Base-by-base conservation (phyloP, 2,329 filamentous ascomycete species). In the Penicillium griseofulvum region DNA sequence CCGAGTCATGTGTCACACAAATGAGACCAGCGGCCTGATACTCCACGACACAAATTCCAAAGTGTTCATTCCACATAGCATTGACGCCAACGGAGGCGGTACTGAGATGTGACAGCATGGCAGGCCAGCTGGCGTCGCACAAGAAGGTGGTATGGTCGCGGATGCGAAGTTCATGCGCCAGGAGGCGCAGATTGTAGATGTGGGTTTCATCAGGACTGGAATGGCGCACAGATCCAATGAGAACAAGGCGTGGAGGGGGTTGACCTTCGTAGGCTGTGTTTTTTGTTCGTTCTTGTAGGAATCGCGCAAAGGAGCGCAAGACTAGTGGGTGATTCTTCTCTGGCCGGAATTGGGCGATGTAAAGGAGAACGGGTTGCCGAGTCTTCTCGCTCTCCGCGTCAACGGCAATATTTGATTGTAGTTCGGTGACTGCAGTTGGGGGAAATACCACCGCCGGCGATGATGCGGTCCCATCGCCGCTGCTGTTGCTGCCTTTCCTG, bases 1-100 rank as follows among this genome's bases (percentile, higher is more conserved):
- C 94, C 48, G 89, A 94, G 73, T 97, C 81, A 67, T 99, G 94
- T 9, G 97, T 94, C 0, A 99, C 92, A 5, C 88, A 87, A 54
- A 99, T 91, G 55, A 99, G 79, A 1, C 94, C 94, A 0, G 94
- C 94, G 4, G 94, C 94, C 71, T 97, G 92, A 70, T 97, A 99
- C 78, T 99, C 94, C 38, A 99, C 94, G 16, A 97, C 92, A 1
- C 94, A 94, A 56, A 99, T 99, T 22, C 94, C 94, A 71, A 99
- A 99, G 74, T 99, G 94, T 77, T 99, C 94, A 71, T 97, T 97
- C 93, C 94, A 99, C 94, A 99, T 99, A 68, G 89, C 91, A 66
- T 99, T 99, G 29, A 96, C 91, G 47, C 94, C 94, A 1, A 99
- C 84, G 17, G 86, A 93, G 4, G 89, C 87, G 59, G 80, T 85